These are phyloP conservation scores for Flaveria ramosissima DNA, from an alignment of 129 eudicot genomes.

Conservation along the genomic window DNA sequence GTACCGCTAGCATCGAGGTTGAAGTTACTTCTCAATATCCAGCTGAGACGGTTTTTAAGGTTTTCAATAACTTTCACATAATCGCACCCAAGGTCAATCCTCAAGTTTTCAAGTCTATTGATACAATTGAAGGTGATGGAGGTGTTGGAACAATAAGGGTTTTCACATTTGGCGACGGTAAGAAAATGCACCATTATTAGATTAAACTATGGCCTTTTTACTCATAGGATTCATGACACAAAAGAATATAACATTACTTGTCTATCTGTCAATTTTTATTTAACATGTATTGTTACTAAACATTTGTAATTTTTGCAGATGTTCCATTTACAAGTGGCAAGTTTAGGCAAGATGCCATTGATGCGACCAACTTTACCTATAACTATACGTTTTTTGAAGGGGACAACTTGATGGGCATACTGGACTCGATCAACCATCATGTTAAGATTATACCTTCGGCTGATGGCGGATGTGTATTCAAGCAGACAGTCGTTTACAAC, in stretches of 20 bases:
- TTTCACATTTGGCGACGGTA: constrained; percentile 25
- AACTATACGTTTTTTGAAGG: constrained; percentile 1
- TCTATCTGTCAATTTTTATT: neutral
- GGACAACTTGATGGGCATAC: neutral
- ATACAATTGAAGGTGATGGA: constrained; percentile 23
- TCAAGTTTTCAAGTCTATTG: constrained; percentile 17
- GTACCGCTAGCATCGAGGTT: neutral
- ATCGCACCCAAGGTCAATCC: constrained; percentile 23
- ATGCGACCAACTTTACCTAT: neutral
- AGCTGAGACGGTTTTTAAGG: constrained; percentile 18
- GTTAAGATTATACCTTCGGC: neutral
- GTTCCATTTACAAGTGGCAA: neutral
- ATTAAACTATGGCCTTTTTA: neutral
- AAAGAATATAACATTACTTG: neutral
- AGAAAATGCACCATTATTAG: neutral
- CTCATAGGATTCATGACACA: neutral
- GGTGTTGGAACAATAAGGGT: constrained; percentile 25
- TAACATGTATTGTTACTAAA: neutral
- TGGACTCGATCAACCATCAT: neutral
- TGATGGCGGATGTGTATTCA: neutral
- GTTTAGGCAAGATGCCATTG: constrained; percentile 1
- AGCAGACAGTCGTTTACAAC: neutral
- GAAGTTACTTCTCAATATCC: constrained; percentile 1
- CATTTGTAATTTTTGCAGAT: neutral
- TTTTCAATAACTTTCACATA: constrained; percentile 2